Base-by-base conservation (phyloP, 78 protist genomes). In the Pigoraptor vietnamica region DNA sequence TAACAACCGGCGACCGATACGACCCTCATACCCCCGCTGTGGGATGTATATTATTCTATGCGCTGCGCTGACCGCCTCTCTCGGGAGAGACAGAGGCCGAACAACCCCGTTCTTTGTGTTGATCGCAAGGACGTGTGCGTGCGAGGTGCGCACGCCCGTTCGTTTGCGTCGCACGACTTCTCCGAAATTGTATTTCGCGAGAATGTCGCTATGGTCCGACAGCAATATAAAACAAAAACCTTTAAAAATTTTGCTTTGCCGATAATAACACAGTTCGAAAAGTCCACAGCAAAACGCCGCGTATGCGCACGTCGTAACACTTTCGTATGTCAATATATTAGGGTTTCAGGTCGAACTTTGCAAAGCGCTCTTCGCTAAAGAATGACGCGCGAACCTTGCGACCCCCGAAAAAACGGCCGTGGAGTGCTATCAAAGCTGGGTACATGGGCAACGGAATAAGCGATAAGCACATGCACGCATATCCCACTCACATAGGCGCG, bases 331-430 rank as follows among this genome's bases (percentile, higher is more conserved):
- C 67, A n/a, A 48, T 48, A 48, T 21, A 21, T 48, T 48, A 48
- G 6, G 67, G 67, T 79, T 14, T 25, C 32, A 79, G 84, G 14
- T 79, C 84, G n/a, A 79, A 79, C 32, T 79, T 79, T 25, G 88
- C 89, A 14, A 90, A 82, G n/a, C 88, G 87, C 19, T 35, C 92
- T 40, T 14, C 88, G 23, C 10, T 23, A 33, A 39, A 90, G 89
- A 90, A 90, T 24, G 36, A 19, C 0, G 89, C 92, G 1, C 89
- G 88, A 25, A 90, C 92, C 2, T 79, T 14, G 39, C 93, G 93
- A 9, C 90, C 90, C 9, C 90, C 93, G 25, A 91, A 91, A 38
- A 55, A 91, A 23, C 93, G 93, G 2, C 90, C 90, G 40, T 84
- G 38, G 81, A 91, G 81, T 10, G 9, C 90, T 0, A 32, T 36